phyloP scores from a whole-genome alignment of 225 moss, liverwort and hornwort species.

The Physcomitrium patens region DNA sequence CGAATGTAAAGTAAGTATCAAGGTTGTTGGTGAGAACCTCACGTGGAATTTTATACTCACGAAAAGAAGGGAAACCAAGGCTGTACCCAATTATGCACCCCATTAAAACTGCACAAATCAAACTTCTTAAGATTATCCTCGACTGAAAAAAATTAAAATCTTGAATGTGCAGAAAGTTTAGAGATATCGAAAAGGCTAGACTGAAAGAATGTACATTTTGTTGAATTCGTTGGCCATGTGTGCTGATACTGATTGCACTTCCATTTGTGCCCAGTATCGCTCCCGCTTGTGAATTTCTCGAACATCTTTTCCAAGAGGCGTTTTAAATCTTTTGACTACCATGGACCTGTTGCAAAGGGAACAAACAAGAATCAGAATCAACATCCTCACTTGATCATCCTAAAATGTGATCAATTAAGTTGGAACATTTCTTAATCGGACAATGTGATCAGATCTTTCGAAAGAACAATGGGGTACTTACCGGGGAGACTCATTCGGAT shows the following conservation, averaged over 20 bases:
- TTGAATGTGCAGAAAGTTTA: background rate
- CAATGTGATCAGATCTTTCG: background rate
- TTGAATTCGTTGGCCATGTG: conserved; percentile 95
- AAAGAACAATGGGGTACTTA: conserved; percentile 23
- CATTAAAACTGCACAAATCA: background rate
- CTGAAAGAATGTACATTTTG: conserved; percentile 34
- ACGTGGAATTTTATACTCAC: too few species aligned
- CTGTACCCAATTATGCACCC: too few species aligned
- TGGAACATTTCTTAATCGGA: conserved; percentile 1
- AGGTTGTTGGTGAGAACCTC: background rate
- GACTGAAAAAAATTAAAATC: background rate
- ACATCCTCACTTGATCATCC: conserved; percentile 2
- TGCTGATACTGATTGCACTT: conserved; percentile 89
- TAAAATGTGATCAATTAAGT: conserved; percentile 11
- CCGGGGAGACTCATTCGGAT: conserved; percentile 44
- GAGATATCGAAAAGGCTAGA: background rate
- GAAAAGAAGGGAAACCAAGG: too few species aligned
- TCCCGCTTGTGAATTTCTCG: conserved; percentile 78
- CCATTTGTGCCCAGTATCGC: conserved; percentile 90
- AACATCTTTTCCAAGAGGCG: conserved; percentile 70
- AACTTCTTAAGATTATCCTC: background rate
- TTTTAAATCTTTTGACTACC: conserved; percentile 95
- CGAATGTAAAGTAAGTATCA: background rate
- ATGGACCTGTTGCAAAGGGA: conserved; percentile 40
- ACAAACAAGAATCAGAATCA: conserved; percentile 19